phyloP scores from a whole-genome alignment of 345 rosid genomes.

The Garcia nutans region DNA sequence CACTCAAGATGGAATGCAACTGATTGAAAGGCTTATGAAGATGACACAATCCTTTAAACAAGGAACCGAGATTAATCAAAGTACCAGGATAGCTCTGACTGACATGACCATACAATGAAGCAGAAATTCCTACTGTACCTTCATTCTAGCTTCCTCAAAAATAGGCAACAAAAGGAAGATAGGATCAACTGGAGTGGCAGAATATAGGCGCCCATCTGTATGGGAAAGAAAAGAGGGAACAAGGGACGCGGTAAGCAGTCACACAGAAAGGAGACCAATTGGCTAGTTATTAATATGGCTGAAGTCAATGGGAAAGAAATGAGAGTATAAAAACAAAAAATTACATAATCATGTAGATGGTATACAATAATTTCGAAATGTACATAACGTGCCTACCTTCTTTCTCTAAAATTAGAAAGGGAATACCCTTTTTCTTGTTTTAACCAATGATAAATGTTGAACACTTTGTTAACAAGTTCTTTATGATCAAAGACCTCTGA shows the following conservation, averaged over 20 bases:
- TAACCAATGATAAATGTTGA: neutral
- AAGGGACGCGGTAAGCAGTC: neutral
- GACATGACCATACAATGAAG: neutral
- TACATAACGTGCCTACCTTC: neutral
- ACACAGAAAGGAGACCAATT: slow-evolving; percentile 4
- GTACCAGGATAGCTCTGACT: no score
- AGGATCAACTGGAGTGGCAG: slow-evolving; percentile 83
- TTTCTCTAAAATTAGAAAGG: neutral
- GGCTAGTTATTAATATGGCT: neutral
- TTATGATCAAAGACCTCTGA: neutral
- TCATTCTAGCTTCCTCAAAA: slow-evolving; percentile 88
- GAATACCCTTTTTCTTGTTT: neutral
- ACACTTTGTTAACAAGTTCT: neutral
- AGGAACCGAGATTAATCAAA: neutral
- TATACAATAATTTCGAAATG: neutral
- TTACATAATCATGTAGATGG: neutral
- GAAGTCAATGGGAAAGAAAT: neutral
- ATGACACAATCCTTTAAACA: neutral
- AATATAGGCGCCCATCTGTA: slow-evolving; percentile 74
- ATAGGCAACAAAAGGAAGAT: slow-evolving; percentile 76
- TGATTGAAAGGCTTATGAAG: neutral
- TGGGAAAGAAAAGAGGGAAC: neutral
- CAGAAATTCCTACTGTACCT: slow-evolving; percentile 41
- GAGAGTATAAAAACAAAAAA: neutral
- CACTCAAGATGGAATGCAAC: neutral